Evolutionary conservation across 805 yeast genomes (phyloP), one percentile per base, ranked within the genome.

Genomic region (Candida dajiaensis): DNA sequence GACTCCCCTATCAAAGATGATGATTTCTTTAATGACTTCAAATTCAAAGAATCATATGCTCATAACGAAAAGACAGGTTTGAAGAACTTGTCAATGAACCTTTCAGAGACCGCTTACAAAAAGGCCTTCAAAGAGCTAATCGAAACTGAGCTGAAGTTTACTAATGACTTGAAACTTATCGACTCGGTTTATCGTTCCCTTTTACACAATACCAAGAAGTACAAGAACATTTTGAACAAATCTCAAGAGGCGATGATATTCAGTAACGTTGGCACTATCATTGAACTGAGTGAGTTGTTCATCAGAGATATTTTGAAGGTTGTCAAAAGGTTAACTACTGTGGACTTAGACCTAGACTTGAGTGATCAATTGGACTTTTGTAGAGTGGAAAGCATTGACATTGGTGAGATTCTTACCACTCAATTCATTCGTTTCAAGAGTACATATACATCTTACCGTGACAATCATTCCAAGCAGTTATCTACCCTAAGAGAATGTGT

Each of bases 231-330:
- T 13, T 53, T 74, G 11, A 53, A 66, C 22, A 43, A 54, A 6
- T 58, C 59, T 21, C 76, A 74, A 28, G 69, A 68, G 45, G 40
- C 66, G 6, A 44, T 67, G 8, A 51, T 76, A 2, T 75, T 76
- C 59, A 74, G 77, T 1, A 73, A 74, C 50, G 52, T 73, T 35
- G 69, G 63, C 15, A 64, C 72, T 2, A 63, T 76, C 28, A 46
- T 64, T 6, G 67, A 69, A 10, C 53, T 72, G 6, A 67, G 72
- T 49, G 57, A 60, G 15, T 45, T 67, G 4, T 63, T 72, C 18
- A 33, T 62, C 9, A 54, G 53, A 4, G 50, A 57, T 4, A 33
- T 60, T 2, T 40, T 37, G 2, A 52, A 50, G 31, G 31, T 36
- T 4, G 41, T 43, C 15, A 31, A 41, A 9, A 13, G 28, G 3